Conservation (phyloP, 2,329 filamentous ascomycete species). For the Colletotrichum karsti region DNA sequence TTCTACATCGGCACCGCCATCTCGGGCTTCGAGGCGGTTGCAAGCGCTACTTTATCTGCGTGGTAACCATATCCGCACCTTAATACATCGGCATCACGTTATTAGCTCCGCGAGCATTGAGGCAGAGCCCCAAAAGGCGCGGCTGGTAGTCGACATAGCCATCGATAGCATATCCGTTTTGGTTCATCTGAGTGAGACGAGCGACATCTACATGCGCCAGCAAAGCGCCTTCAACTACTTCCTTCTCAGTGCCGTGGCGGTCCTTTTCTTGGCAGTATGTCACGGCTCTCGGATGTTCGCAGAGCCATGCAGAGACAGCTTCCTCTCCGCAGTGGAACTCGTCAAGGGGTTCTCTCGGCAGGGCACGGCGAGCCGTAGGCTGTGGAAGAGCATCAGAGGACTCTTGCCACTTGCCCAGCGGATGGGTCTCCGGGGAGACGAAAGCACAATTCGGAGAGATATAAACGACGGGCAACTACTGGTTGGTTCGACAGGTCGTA, state of each 20-base stretch:
- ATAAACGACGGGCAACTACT: not conserved
- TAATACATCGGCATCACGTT: slow-evolving; percentile 54
- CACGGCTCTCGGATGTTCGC: slow-evolving; percentile 52
- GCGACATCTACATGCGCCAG: slow-evolving; percentile 46
- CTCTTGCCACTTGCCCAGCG: slow-evolving; percentile 40
- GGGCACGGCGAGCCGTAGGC: slow-evolving; percentile 39
- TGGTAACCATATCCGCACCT: slow-evolving; percentile 52
- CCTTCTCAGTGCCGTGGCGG: slow-evolving; percentile 46
- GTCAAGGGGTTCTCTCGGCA: slow-evolving; percentile 41
- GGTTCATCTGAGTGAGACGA: slow-evolving; percentile 43
- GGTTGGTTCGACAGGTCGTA: not conserved
- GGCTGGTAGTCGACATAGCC: slow-evolving; percentile 48
- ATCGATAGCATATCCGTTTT: slow-evolving; percentile 43
- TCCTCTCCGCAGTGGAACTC: slow-evolving; percentile 40
- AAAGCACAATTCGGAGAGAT: not conserved
- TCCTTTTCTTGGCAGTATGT: slow-evolving; percentile 52
- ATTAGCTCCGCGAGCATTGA: slow-evolving; percentile 46
- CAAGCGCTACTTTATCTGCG: slow-evolving; percentile 52
- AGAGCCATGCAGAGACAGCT: slow-evolving; percentile 41
- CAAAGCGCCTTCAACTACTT: slow-evolving; percentile 51
- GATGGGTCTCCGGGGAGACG: slow-evolving; percentile 33
- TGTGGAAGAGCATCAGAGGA: slow-evolving; percentile 46
- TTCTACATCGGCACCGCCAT: slow-evolving; percentile 36
- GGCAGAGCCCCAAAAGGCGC: slow-evolving; percentile 42
- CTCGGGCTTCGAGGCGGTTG: slow-evolving; percentile 46